Percentiles rank a stretch among this genome's conserved stretches.
Conservation (phyloP, 2,329 filamentous ascomycete genomes). For the Ophiobolus disseminans region DNA sequence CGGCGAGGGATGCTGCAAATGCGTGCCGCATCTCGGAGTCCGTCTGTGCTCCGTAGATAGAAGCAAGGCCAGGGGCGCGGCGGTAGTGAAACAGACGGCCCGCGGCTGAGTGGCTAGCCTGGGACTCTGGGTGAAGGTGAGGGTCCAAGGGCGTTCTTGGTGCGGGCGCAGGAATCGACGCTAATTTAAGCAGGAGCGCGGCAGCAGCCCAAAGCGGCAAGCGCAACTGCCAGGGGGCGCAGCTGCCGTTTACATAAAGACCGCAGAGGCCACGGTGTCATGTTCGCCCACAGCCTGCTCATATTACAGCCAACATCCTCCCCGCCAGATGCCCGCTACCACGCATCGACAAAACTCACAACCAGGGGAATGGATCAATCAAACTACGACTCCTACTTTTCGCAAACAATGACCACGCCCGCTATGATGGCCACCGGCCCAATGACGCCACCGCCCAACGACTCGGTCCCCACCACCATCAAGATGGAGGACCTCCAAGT, state of each 20-base stretch:
- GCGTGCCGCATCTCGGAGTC: conserved; percentile 4
- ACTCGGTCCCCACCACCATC: conserved; percentile 44
- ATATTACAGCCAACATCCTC: conserved; percentile 35
- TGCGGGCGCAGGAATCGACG: conserved; percentile 9
- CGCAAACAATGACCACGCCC: conserved; percentile 32
- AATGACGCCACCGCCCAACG: conserved; percentile 31
- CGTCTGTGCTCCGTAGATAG: background rate
- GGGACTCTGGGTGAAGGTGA: conserved; percentile 18
- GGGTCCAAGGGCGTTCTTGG: conserved; percentile 13
- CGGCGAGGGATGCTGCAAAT: conserved; percentile 21
- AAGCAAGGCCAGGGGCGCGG: conserved; percentile 10
- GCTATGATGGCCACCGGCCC: conserved; percentile 33
- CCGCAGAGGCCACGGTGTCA: conserved; percentile 42
- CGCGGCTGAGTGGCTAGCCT: conserved; percentile 31
- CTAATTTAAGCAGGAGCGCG: conserved; percentile 20
- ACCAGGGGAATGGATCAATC: conserved; percentile 38
- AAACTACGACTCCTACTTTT: conserved; percentile 27
- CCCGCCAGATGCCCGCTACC: conserved; percentile 39
- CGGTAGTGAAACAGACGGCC: conserved; percentile 37
- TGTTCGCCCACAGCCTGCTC: conserved; percentile 35
- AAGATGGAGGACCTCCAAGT: conserved; percentile 52
- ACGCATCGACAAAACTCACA: conserved; percentile 35
- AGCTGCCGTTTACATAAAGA: conserved; percentile 43
- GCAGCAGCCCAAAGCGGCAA: conserved; percentile 15
- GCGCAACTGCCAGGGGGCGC: conserved; percentile 25